Evolutionary conservation across 2,329 filamentous ascomycete species (phyloP).

Genomic region (Xylaria sp.): DNA sequence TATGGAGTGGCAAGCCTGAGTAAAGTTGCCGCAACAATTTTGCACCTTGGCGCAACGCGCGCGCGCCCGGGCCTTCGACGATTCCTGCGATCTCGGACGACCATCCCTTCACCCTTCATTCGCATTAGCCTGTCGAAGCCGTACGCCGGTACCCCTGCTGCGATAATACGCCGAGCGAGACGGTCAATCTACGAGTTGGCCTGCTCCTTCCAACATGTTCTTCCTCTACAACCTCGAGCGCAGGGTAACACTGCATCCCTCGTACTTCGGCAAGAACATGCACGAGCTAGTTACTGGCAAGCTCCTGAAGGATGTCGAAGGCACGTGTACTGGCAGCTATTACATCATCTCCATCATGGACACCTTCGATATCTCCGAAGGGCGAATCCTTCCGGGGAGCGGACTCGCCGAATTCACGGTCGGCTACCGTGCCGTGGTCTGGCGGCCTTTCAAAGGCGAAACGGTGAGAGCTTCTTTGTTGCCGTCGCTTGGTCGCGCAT

Average conservation of each 20-base stretch:
- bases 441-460: constrained; percentile 97
- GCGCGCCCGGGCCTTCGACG: constrained; percentile 26
- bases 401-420: constrained; percentile 95
- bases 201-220: constrained; percentile 73
- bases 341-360: constrained; percentile 99
- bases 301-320: constrained; percentile 92
- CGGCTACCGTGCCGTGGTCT: constrained; percentile 93
- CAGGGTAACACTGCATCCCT: constrained; percentile 93
- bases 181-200: not conserved
- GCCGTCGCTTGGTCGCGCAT: constrained; percentile 32
- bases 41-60: constrained; percentile 30
- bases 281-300: constrained; percentile 90
- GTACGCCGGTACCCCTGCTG: not conserved
- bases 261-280: constrained; percentile 95
- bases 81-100: constrained; percentile 2
- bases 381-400: constrained; percentile 89
- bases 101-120: not conserved
- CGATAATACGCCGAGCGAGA: not conserved
- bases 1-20: constrained; percentile 24
- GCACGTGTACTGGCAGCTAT: constrained; percentile 93
- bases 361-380: constrained; percentile 92
- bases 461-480: constrained; percentile 71
- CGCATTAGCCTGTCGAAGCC: not conserved
- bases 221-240: constrained; percentile 98
- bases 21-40: constrained; percentile 22